Conservation (phyloP, 2,329 filamentous ascomycete genomes). For the Colletotrichum camelliae region DNA sequence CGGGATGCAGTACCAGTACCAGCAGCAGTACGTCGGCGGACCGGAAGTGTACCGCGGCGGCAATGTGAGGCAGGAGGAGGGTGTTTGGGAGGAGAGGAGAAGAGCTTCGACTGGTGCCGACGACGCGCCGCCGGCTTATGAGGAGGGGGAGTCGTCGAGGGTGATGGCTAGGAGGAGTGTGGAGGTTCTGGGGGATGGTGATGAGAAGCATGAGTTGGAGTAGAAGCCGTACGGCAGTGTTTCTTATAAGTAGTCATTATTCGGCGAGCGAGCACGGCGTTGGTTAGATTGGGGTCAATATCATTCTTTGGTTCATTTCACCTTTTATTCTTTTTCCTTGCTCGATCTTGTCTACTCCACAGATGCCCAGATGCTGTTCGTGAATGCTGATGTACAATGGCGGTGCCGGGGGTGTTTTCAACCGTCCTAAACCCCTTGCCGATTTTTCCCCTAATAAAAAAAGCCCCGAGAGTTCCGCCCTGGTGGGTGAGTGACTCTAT, state of each 20-base stretch:
- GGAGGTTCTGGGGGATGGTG: not conserved
- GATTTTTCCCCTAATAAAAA: not conserved
- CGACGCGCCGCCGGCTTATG: conserved; percentile 13
- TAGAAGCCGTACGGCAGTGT: not conserved
- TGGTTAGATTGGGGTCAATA: not conserved
- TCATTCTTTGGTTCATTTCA: not conserved
- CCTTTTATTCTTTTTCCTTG: not conserved
- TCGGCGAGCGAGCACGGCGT: conserved; percentile 4
- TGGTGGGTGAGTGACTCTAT: not conserved
- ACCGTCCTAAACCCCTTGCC: not conserved
- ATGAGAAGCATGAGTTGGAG: not conserved
- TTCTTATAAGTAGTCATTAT: not conserved
- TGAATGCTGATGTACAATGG: conserved; percentile 21
- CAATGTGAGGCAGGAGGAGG: not conserved
- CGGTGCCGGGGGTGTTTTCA: not conserved
- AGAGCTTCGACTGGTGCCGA: not conserved
- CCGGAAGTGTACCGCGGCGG: not conserved
- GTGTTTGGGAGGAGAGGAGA: not conserved
- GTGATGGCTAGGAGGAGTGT: not conserved
- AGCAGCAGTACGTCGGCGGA: not conserved
- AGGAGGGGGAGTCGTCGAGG: not conserved
- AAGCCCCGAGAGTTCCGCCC: not conserved
- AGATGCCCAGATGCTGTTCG: conserved; percentile 16
- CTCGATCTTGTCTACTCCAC: conserved; percentile 14
- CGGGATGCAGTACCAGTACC: not conserved